phyloP scores from a whole-genome alignment of 495 filamentous ascomycete species.

The Tuber melanosporum region DNA sequence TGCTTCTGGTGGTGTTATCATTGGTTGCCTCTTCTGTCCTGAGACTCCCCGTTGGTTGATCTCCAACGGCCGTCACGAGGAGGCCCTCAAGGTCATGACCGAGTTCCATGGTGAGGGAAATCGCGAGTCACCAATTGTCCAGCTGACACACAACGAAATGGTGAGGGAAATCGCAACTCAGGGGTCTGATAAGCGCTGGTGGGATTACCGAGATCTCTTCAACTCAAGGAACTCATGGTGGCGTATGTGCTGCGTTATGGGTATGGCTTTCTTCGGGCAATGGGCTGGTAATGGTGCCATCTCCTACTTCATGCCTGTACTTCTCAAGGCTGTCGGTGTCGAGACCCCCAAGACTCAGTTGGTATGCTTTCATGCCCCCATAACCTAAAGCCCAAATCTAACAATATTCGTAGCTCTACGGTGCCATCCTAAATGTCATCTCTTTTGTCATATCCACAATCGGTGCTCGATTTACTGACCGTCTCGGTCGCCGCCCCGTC shows the following conservation, averaged over 20 bases:
- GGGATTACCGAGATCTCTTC: slow-evolving; percentile 57
- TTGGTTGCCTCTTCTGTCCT: slow-evolving; percentile 38
- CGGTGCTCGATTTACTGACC: slow-evolving; percentile 51
- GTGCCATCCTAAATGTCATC: slow-evolving; percentile 51
- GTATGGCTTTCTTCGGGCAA: slow-evolving; percentile 34
- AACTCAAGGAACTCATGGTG: slow-evolving; percentile 50
- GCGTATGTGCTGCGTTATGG: slow-evolving; percentile 30
- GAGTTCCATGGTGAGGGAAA: slow-evolving; percentile 52
- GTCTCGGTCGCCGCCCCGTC: slow-evolving; percentile 52
- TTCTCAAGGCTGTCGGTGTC: slow-evolving; percentile 23
- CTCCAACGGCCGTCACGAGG: slow-evolving; percentile 51
- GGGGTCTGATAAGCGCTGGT: slow-evolving; percentile 62
- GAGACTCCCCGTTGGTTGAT: slow-evolving; percentile 54
- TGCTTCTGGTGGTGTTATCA: slow-evolving; percentile 27
- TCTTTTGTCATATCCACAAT: slow-evolving; percentile 51
- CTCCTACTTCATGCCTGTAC: slow-evolving; percentile 46
- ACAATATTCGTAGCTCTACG: slow-evolving; percentile 43
- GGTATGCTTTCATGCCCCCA: slow-evolving; percentile 7
- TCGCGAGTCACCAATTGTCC: slow-evolving; percentile 48
- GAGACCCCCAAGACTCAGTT: slow-evolving; percentile 20
- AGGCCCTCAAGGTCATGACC: slow-evolving; percentile 50
- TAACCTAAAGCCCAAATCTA: neutral
- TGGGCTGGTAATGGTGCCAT: slow-evolving; percentile 49
- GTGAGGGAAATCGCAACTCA: slow-evolving; percentile 47
- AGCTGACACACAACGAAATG: slow-evolving; percentile 41